phyloP scores from a whole-genome alignment of 192 early-diverging fungal genomes.

The Podila clonocystis region DNA sequence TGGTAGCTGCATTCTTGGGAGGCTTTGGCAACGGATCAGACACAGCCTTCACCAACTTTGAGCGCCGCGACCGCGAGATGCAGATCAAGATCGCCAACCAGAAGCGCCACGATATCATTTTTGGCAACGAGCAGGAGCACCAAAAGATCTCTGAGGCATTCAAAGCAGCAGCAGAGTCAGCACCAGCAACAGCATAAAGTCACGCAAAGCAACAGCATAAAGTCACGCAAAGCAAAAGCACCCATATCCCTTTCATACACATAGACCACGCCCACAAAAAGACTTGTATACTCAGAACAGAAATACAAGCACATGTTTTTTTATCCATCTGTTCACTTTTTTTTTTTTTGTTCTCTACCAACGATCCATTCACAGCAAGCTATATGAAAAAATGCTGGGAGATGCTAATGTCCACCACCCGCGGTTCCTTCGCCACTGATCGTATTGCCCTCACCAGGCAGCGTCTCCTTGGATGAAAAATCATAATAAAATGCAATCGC shows the following conservation, averaged over 20 bases:
- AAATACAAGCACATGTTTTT: too few relatives aligned
- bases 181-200: conserved; percentile 13
- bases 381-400: neutral
- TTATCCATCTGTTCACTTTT: too few relatives aligned
- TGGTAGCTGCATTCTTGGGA: conserved; percentile 44
- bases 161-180: conserved; percentile 5
- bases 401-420: neutral
- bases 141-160: neutral
- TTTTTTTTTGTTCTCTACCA: too few relatives aligned
- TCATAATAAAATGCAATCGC: conserved; percentile 71
- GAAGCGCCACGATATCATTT: conserved; percentile 40
- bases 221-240: neutral
- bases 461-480: neutral
- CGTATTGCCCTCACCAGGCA: neutral
- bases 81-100: conserved; percentile 38
- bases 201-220: too few relatives aligned
- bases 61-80: conserved; percentile 42
- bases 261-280: too few relatives aligned
- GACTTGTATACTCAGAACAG: too few relatives aligned
- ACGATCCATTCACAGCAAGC: too few relatives aligned
- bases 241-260: neutral
- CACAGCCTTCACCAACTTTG: conserved; percentile 49
- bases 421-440: conserved; percentile 4
- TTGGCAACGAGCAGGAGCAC: conserved; percentile 10
- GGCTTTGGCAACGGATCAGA: conserved; percentile 50